Percentiles rank a stretch among this genome's conserved stretches.
These are phyloP conservation scores for Yamadazyma siamensis DNA, from an alignment of 1,139 yeast species.

Conservation along the genomic window DNA sequence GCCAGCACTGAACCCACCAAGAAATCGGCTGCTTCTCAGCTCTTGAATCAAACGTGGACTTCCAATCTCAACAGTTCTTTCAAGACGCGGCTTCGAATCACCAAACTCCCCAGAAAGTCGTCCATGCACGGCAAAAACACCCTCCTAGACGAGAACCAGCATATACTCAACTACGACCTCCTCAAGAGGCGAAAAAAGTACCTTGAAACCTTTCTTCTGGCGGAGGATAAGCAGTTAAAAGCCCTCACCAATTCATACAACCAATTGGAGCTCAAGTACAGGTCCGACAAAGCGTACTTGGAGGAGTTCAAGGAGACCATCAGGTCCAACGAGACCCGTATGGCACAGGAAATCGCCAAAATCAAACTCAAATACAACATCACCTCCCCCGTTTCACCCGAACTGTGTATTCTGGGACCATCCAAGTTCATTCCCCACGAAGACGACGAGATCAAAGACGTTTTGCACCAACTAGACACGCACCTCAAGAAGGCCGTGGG, in stretches of 20 bases:
- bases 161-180: slow-evolving; percentile 29
- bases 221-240: slow-evolving; percentile 37
- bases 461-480: slow-evolving; percentile 18
- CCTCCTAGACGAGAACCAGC: slow-evolving; percentile 15
- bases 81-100: slow-evolving; percentile 25
- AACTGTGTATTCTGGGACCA: too few species aligned
- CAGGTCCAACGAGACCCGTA: slow-evolving; percentile 11
- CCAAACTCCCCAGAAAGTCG: slow-evolving; percentile 33
- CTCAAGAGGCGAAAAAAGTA: slow-evolving; percentile 26
- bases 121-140: slow-evolving; percentile 16
- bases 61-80: slow-evolving; percentile 27
- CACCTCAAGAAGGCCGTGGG: slow-evolving; percentile 17
- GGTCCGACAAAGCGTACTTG: slow-evolving; percentile 34
- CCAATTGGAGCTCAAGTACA: slow-evolving; percentile 20
- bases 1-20: slow-evolving; percentile 10
- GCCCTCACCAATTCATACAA: slow-evolving; percentile 29
- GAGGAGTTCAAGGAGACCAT: slow-evolving; percentile 22
- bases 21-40: slow-evolving; percentile 23
- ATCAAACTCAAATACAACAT: slow-evolving; percentile 1
- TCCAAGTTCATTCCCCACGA: slow-evolving; percentile 27
- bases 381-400: too few species aligned
- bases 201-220: slow-evolving; percentile 40
- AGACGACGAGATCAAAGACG: slow-evolving; percentile 21
- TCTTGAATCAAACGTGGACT: slow-evolving; percentile 31
- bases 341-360: slow-evolving; percentile 10